Evolutionary conservation across 2,329 filamentous ascomycete genomes (phyloP).

Genomic region (Alternaria atra): DNA sequence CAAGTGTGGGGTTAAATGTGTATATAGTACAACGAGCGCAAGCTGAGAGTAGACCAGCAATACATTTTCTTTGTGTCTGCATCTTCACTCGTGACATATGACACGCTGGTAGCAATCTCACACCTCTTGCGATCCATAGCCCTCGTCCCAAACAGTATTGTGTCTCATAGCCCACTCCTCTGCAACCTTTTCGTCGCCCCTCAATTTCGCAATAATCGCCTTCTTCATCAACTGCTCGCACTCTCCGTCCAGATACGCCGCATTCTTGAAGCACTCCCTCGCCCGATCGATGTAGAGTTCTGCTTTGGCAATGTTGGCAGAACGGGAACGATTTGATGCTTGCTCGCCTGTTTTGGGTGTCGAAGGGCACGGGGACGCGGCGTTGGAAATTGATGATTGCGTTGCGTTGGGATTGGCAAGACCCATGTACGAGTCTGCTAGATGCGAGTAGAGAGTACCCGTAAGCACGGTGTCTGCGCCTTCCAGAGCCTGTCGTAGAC

Average conservation of each 20-base stretch:
- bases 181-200: constrained; percentile 55
- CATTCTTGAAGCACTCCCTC: constrained; percentile 63
- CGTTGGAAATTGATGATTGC: background rate
- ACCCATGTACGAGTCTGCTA: constrained; percentile 83
- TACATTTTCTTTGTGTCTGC: constrained; percentile 44
- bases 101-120: constrained; percentile 1
- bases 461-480: constrained; percentile 69
- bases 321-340: constrained; percentile 24
- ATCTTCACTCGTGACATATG: constrained; percentile 3
- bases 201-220: constrained; percentile 75
- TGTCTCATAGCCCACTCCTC: constrained; percentile 51
- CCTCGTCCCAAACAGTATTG: constrained; percentile 47
- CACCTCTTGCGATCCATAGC: constrained; percentile 6
- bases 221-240: constrained; percentile 86
- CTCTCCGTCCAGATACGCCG: constrained; percentile 75
- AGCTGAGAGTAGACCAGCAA: constrained; percentile 39
- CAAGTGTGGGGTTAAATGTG: constrained; percentile 21
- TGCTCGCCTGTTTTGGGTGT: constrained; percentile 4
- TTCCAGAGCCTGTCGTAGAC: constrained; percentile 63
- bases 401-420: constrained; percentile 65
- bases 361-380: background rate
- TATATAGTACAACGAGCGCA: constrained; percentile 35
- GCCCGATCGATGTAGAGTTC: constrained; percentile 50
- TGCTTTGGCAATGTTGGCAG: constrained; percentile 39
- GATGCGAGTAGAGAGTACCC: constrained; percentile 72